These are phyloP conservation scores for Pichia rugopelliculosa DNA, from an alignment of 805 yeast species.

Conservation along the genomic window DNA sequence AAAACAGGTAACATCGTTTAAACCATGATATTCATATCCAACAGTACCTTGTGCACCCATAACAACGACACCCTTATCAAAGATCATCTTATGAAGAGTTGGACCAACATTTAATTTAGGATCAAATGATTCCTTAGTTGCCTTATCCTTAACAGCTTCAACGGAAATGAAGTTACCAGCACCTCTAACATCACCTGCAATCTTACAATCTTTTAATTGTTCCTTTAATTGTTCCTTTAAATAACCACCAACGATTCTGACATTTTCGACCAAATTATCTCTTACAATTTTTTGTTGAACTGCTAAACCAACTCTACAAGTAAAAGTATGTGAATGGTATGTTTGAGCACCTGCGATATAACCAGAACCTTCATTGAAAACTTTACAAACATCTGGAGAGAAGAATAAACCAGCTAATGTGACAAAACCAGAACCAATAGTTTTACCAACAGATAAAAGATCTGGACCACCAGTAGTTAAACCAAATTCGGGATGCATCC, in stretches of 20 bases:
- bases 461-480: conserved; percentile 39
- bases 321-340: conserved; percentile 40
- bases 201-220: conserved; percentile 29
- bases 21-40: conserved; percentile 18
- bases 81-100: conserved; percentile 28
- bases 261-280: conserved; percentile 32
- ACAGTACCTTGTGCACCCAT: conserved; percentile 42
- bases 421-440: conserved; percentile 43
- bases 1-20: conserved; percentile 21
- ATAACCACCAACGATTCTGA: conserved; percentile 36
- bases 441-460: conserved; percentile 41
- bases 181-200: conserved; percentile 57
- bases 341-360: conserved; percentile 41
- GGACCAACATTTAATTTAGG: conserved; percentile 31
- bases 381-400: conserved; percentile 33
- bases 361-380: conserved; percentile 33
- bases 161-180: conserved; percentile 54
- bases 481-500: conserved; percentile 24
- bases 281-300: conserved; percentile 36
- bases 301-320: conserved; percentile 39
- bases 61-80: conserved; percentile 39
- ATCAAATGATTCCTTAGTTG: conserved; percentile 43
- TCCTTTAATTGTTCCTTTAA: conserved; percentile 33
- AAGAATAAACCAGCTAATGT: conserved; percentile 41
- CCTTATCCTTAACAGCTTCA: conserved; percentile 48